phyloP scores from a whole-genome alignment of 805 yeast species.

The Kluyveromyces siamensis region DNA sequence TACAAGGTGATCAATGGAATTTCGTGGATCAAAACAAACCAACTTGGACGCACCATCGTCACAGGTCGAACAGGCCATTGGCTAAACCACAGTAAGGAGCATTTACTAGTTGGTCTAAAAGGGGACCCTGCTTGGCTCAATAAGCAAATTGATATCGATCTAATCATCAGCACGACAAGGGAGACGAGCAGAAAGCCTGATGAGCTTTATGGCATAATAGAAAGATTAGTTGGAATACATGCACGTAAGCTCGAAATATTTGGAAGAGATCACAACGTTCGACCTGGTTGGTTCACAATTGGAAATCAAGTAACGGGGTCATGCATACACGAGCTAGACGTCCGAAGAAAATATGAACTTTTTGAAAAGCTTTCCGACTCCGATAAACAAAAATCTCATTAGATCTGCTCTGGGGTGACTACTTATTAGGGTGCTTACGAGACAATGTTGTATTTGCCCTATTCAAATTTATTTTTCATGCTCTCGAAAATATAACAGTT shows the following conservation, averaged over 20 bases:
- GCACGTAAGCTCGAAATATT: constrained; percentile 80
- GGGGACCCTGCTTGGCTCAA: constrained; percentile 72
- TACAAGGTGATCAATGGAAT: constrained; percentile 69
- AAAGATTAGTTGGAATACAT: constrained; percentile 68
- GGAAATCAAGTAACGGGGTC: constrained; percentile 70
- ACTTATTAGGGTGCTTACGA: no score
- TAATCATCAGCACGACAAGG: constrained; percentile 73
- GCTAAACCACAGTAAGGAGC: constrained; percentile 93
- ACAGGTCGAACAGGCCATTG: constrained; percentile 97
- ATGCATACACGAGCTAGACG: constrained; percentile 49
- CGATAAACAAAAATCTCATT: no score
- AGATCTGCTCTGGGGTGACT: no score
- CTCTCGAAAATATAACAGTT: no score
- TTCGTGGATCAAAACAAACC: constrained; percentile 88
- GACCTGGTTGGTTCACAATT: constrained; percentile 88
- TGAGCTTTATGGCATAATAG: constrained; percentile 78
- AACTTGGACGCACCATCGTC: constrained; percentile 76
- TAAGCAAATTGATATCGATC: constrained; percentile 58
- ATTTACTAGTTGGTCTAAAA: constrained; percentile 73
- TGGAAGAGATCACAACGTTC: constrained; percentile 76
- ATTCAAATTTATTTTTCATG: no score
- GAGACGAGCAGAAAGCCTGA: constrained; percentile 91
- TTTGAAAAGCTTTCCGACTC: constrained; percentile 1
- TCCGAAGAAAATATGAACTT: constrained; percentile 33
- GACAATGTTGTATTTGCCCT: no score